phyloP scores from a whole-genome alignment of 2,329 filamentous ascomycete species.

The Penicillium hesseltinei region DNA sequence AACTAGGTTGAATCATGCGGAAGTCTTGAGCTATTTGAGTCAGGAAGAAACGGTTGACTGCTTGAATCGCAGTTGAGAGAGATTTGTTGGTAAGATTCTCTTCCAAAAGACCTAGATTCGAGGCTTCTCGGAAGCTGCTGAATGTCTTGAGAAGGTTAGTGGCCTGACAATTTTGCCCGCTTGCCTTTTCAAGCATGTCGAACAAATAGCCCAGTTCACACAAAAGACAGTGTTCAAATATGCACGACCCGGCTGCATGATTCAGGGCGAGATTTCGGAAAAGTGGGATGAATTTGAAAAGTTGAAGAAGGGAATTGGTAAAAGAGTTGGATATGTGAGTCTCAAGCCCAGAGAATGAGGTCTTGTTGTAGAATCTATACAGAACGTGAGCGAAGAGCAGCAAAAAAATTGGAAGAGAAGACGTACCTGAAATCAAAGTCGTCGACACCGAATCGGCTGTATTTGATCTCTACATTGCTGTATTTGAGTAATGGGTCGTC shows the following conservation, averaged over 20 bases:
- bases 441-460: constrained; percentile 98
- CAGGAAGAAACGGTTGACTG: constrained; percentile 79
- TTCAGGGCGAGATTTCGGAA: constrained; percentile 84
- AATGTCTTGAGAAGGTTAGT: constrained; percentile 92
- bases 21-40: constrained; percentile 78
- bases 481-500: constrained; percentile 86
- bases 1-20: constrained; percentile 62
- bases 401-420: constrained; percentile 75
- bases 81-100: constrained; percentile 72
- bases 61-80: constrained; percentile 79
- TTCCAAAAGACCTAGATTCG: constrained; percentile 76
- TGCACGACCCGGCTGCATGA: constrained; percentile 81
- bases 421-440: constrained; percentile 94
- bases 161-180: constrained; percentile 90
- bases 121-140: constrained; percentile 75
- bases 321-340: constrained; percentile 98
- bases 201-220: constrained; percentile 95
- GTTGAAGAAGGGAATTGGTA: constrained; percentile 84
- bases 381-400: constrained; percentile 45
- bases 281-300: constrained; percentile 86
- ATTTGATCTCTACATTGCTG: constrained; percentile 94
- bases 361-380: constrained; percentile 86
- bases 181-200: constrained; percentile 96
- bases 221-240: constrained; percentile 78
- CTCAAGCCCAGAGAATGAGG: constrained; percentile 84